These are phyloP conservation scores for Coriaria nepalensis DNA, from an alignment of 306 rosid genomes.

Conservation along the genomic window DNA sequence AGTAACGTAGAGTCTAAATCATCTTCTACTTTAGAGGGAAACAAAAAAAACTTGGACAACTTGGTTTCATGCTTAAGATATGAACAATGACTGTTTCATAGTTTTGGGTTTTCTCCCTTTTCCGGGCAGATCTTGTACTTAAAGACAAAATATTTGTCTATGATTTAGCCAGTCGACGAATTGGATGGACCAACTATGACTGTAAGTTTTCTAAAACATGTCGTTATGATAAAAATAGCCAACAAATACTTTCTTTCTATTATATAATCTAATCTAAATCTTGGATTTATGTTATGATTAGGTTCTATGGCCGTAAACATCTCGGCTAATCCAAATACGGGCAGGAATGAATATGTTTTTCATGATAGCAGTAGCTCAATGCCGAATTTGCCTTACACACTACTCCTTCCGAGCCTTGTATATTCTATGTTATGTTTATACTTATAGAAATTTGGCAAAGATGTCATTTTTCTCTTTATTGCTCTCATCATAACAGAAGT, in stretches of 20 bases:
- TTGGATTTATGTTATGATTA: conserved; percentile 14
- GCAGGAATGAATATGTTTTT: conserved; percentile 65
- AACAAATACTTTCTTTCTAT: too few species aligned
- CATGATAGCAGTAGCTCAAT: conserved; percentile 43
- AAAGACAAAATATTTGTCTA: conserved; percentile 85
- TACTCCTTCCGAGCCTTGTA: conserved; percentile 24
- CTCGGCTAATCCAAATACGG: conserved; percentile 44
- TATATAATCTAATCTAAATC: neutral
- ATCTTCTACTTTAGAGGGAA: neutral
- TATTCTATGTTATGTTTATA: conserved; percentile 31
- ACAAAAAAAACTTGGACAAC: too few species aligned
- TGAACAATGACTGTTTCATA: too few species aligned
- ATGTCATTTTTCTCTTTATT: conserved; percentile 22
- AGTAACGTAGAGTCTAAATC: neutral
- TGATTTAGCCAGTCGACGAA: conserved; percentile 71
- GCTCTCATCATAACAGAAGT: too few species aligned
- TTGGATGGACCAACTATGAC: conserved; percentile 93
- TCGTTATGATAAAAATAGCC: too few species aligned
- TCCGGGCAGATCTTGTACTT: conserved; percentile 82
- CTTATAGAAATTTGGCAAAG: too few species aligned
- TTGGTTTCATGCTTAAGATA: too few species aligned
- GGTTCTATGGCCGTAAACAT: conserved; percentile 83
- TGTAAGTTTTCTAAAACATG: conserved; percentile 55
- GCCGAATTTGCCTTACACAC: conserved; percentile 18
- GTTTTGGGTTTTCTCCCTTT: too few species aligned